These are phyloP conservation scores for Knufia fluminis DNA, from an alignment of 2,329 filamentous ascomycete species.

Conservation along the genomic window DNA sequence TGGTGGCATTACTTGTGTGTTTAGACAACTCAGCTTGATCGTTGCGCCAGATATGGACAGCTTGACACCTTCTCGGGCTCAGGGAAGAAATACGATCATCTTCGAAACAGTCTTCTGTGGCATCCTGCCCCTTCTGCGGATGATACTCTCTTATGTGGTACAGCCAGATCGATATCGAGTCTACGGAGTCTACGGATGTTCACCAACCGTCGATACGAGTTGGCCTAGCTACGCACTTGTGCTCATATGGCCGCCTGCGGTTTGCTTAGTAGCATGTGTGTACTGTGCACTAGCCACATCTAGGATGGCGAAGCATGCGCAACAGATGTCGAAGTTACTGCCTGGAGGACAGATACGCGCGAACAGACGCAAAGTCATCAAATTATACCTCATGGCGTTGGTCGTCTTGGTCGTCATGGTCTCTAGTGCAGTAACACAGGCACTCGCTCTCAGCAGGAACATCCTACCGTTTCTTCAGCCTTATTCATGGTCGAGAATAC, in stretches of 20 bases:
- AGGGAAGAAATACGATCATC: slow-evolving; percentile 37
- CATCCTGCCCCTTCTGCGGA: slow-evolving; percentile 45
- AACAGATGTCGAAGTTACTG: background rate
- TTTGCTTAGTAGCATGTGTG: slow-evolving; percentile 23
- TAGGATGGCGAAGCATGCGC: background rate
- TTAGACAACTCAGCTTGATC: slow-evolving; percentile 50
- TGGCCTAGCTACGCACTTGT: slow-evolving; percentile 50
- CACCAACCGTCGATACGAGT: slow-evolving; percentile 43
- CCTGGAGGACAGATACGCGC: background rate
- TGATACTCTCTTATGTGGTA: slow-evolving; percentile 50
- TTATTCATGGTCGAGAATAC: slow-evolving; percentile 7
- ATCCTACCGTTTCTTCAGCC: background rate
- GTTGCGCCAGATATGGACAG: slow-evolving; percentile 50
- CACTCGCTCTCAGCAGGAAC: background rate
- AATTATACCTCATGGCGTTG: background rate
- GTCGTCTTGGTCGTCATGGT: background rate
- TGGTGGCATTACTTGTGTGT: slow-evolving; percentile 48
- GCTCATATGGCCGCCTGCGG: slow-evolving; percentile 47
- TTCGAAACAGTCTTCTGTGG: slow-evolving; percentile 50
- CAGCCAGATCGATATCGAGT: slow-evolving; percentile 52
- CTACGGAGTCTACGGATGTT: slow-evolving; percentile 44
- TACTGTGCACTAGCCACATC: background rate
- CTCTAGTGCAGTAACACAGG: background rate
- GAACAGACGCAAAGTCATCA: background rate
- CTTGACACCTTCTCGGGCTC: slow-evolving; percentile 40